phyloP scores from a whole-genome alignment of 306 rosid species.

The Crataegus laevigata region DNA sequence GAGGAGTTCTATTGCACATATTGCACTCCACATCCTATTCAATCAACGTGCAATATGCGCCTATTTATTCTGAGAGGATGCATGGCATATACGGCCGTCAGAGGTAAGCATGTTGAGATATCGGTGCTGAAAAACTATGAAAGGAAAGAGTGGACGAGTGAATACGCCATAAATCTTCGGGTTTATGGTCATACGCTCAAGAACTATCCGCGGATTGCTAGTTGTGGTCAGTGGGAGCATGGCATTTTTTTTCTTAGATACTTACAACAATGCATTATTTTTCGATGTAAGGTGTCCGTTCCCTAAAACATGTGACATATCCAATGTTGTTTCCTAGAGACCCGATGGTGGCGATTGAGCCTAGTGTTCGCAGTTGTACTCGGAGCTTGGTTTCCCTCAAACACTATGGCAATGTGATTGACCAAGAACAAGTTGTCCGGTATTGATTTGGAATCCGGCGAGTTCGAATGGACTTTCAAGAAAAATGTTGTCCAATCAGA shows the following conservation, averaged over 20 bases:
- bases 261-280: background rate
- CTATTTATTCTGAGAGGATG: background rate
- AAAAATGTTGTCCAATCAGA: background rate
- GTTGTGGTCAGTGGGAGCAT: background rate
- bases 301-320: too few species aligned
- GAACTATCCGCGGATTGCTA: background rate
- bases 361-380: too few species aligned
- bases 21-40: background rate
- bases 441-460: background rate
- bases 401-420: background rate
- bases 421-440: background rate
- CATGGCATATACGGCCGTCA: background rate
- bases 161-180: too few species aligned
- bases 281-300: background rate
- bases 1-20: too few species aligned
- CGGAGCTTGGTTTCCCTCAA: too few species aligned
- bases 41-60: background rate
- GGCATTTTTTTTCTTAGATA: background rate
- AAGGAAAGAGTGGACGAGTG: background rate
- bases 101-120: background rate
- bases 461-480: background rate
- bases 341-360: too few species aligned
- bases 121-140: background rate
- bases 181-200: too few species aligned
- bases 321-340: too few species aligned